Evolutionary conservation across 1,139 yeast genomes (phyloP).

Genomic region (Scheffersomyces insectosa): DNA sequence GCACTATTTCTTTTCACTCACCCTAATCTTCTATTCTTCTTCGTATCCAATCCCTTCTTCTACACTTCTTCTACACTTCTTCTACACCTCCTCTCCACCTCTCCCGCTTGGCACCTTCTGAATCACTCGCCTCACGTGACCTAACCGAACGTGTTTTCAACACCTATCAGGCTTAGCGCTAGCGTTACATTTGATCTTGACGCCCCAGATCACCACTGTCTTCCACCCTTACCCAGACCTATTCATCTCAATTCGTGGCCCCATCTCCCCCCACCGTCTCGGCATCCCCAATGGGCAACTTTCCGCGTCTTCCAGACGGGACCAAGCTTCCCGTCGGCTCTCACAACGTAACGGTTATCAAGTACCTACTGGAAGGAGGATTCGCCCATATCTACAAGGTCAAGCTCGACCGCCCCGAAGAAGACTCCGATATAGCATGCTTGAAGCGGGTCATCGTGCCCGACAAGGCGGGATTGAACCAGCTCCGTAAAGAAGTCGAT

Average conservation of each 20-base stretch:
- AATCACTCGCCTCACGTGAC: background rate
- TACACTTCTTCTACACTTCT: background rate
- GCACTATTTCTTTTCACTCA: no score
- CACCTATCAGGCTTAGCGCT: no score
- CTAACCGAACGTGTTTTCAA: background rate
- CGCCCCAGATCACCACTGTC: no score
- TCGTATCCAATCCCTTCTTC: no score
- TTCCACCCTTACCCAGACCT: no score
- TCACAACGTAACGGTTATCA: slow-evolving; percentile 37
- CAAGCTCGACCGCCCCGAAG: slow-evolving; percentile 42
- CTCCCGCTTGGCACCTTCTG: no score
- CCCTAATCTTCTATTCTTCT: no score
- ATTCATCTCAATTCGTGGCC: no score
- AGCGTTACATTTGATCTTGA: no score
- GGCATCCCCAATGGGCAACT: slow-evolving; percentile 16
- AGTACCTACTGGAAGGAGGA: slow-evolving; percentile 50
- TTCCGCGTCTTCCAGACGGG: slow-evolving; percentile 42
- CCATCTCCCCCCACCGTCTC: no score
- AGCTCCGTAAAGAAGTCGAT: slow-evolving; percentile 72
- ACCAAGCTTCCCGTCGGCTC: slow-evolving; percentile 44
- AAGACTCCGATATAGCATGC: slow-evolving; percentile 53
- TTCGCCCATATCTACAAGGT: slow-evolving; percentile 63
- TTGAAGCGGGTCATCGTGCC: slow-evolving; percentile 74
- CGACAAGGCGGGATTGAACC: slow-evolving; percentile 65
- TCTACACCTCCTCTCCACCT: background rate